phyloP scores from a whole-genome alignment of 192 early-diverging fungal genomes.

The Coemansia sp. region DNA sequence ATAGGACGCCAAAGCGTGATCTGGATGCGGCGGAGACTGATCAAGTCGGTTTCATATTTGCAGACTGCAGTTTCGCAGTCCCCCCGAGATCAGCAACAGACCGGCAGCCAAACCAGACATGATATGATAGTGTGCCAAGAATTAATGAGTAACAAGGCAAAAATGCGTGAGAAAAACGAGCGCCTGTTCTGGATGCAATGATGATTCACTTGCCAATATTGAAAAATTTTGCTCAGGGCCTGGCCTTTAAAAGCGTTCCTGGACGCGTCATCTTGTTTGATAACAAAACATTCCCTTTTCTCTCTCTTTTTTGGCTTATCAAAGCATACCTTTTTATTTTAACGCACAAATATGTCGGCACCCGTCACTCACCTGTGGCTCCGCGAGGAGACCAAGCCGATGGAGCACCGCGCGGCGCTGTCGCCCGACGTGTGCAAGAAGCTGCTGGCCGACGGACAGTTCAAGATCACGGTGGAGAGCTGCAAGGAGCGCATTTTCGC shows the following conservation, averaged over 20 bases:
- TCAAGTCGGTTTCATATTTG: neutral
- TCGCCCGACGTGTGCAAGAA: conserved; percentile 81
- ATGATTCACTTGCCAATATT: conserved; percentile 1
- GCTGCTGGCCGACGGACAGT: conserved; percentile 68
- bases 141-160: neutral
- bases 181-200: neutral
- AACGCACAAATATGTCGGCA: neutral
- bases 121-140: neutral
- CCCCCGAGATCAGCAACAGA: neutral
- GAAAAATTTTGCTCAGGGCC: neutral
- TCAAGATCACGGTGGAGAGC: conserved; percentile 87
- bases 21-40: neutral
- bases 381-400: conserved; percentile 95
- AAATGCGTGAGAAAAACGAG: neutral
- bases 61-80: neutral
- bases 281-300: neutral
- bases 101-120: neutral
- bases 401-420: conserved; percentile 91
- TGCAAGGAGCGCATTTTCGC: conserved; percentile 83
- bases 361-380: conserved; percentile 77
- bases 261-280: neutral
- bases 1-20: neutral
- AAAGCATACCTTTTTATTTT: neutral
- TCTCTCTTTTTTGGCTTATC: conserved; percentile 6
- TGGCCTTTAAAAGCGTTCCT: neutral